Conservation (phyloP, 1,284 basidiomycete species). For the Cryptococcus maquisensis region DNA sequence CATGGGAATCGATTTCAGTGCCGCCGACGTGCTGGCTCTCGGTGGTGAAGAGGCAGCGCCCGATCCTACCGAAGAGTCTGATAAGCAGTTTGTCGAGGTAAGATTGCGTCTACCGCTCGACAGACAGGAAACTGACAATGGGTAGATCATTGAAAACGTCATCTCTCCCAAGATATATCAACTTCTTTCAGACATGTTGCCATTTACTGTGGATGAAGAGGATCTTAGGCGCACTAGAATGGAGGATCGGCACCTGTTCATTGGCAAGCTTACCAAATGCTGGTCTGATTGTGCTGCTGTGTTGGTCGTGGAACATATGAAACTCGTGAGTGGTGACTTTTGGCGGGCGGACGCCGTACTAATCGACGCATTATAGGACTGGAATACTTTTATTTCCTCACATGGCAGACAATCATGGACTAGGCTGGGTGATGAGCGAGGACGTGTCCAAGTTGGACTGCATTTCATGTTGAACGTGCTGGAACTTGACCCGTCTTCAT, state of each 20-base stretch:
- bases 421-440: conserved; percentile 54
- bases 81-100: conserved; percentile 41
- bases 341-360: not conserved
- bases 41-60: conserved; percentile 25
- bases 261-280: conserved; percentile 63
- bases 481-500: conserved; percentile 61
- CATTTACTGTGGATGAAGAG: conserved; percentile 37
- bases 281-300: conserved; percentile 73
- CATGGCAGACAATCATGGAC: conserved; percentile 61
- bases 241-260: conserved; percentile 37
- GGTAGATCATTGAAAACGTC: conserved; percentile 56
- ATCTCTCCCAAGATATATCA: conserved; percentile 62
- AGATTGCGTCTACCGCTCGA: conserved; percentile 4
- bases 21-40: conserved; percentile 33
- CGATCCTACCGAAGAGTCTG: conserved; percentile 32
- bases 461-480: conserved; percentile 66
- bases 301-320: conserved; percentile 58
- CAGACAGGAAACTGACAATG: not conserved
- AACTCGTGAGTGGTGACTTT: conserved; percentile 49
- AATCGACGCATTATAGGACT: conserved; percentile 53
- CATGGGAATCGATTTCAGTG: conserved; percentile 43
- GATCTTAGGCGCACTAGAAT: conserved; percentile 13
- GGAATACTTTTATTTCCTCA: conserved; percentile 60
- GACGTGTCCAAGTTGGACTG: conserved; percentile 61
- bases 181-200: conserved; percentile 56